Evolutionary conservation across 176 grass and related monocot genomes (phyloP).

Genomic region (Guadua angustifolia): DNA sequence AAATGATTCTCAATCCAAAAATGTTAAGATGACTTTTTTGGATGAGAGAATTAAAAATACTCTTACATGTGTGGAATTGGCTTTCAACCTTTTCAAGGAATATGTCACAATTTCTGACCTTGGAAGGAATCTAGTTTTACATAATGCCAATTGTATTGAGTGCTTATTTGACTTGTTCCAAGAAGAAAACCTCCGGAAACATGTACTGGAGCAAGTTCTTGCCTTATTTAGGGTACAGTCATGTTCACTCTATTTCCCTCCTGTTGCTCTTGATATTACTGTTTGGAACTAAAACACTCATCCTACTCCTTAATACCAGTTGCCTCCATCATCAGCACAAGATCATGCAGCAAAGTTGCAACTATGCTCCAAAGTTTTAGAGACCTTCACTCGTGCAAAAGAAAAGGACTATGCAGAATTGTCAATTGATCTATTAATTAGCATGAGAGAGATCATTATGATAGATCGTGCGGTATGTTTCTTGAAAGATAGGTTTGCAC

Average conservation of each 20-base stretch:
- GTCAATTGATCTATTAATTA: conserved; percentile 82
- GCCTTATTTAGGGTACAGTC: conserved; percentile 77
- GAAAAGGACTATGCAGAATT: conserved; percentile 74
- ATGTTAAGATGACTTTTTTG: conserved; percentile 36
- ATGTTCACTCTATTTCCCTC: conserved; percentile 31
- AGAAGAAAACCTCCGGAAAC: conserved; percentile 80
- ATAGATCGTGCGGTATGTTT: conserved; percentile 71
- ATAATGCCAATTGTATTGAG: conserved; percentile 76
- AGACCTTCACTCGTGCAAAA: conserved; percentile 81
- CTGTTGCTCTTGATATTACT: conserved; percentile 33
- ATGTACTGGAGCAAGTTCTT: conserved; percentile 87
- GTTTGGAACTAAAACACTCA: conserved; percentile 41
- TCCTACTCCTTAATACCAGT: conserved; percentile 55
- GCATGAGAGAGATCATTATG: conserved; percentile 90
- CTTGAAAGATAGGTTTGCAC: conserved; percentile 30
- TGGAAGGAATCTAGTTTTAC: conserved; percentile 71
- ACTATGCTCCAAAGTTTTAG: conserved; percentile 87
- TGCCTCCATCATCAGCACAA: conserved; percentile 68
- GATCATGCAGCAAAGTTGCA: conserved; percentile 85
- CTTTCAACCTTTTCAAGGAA: conserved; percentile 87
- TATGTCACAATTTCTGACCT: conserved; percentile 75
- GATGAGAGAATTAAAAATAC: conserved; percentile 50
- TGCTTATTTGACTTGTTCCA: conserved; percentile 90
- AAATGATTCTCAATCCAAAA: conserved; percentile 50
- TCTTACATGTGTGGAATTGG: conserved; percentile 68